These are phyloP conservation scores for Fusarium mangiferae DNA, from an alignment of 2,329 filamentous ascomycete species.

Conservation along the genomic window DNA sequence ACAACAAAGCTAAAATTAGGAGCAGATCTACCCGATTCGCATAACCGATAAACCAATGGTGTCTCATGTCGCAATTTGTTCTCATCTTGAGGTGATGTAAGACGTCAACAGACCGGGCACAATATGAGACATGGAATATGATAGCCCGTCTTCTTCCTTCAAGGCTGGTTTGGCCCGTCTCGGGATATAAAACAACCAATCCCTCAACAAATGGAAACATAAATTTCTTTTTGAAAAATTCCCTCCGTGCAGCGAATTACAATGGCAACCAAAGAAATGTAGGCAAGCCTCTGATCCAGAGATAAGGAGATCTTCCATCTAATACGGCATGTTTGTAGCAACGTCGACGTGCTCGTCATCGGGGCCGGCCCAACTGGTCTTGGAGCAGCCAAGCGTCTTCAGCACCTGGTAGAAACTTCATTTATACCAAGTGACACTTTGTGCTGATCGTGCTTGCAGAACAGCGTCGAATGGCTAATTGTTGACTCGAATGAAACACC, in stretches of 20 bases:
- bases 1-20: neutral
- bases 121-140: neutral
- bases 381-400: conserved; percentile 95
- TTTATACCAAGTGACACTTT: conserved; percentile 11
- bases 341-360: conserved; percentile 97
- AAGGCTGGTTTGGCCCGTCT: accelerated
- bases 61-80: neutral
- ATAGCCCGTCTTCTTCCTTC: too few relatives aligned
- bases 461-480: conserved; percentile 94
- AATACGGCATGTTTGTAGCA: conserved; percentile 59
- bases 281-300: accelerated
- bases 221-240: accelerated
- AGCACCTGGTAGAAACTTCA: conserved; percentile 80
- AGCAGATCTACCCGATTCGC: neutral
- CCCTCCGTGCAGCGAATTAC: neutral
- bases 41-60: accelerated
- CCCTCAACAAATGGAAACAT: neutral
- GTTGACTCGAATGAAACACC: conserved; percentile 91
- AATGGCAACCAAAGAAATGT: neutral
- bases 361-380: conserved; percentile 97
- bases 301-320: neutral
- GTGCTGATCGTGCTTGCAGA: conserved; percentile 60
- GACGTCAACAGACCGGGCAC: neutral
- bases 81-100: neutral
- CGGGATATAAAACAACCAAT: neutral